A percentile compares a stretch with the other conserved stretches of the same genome.
Conservation (phyloP, 495 filamentous ascomycete species). For the Glarea lozoyensis region DNA sequence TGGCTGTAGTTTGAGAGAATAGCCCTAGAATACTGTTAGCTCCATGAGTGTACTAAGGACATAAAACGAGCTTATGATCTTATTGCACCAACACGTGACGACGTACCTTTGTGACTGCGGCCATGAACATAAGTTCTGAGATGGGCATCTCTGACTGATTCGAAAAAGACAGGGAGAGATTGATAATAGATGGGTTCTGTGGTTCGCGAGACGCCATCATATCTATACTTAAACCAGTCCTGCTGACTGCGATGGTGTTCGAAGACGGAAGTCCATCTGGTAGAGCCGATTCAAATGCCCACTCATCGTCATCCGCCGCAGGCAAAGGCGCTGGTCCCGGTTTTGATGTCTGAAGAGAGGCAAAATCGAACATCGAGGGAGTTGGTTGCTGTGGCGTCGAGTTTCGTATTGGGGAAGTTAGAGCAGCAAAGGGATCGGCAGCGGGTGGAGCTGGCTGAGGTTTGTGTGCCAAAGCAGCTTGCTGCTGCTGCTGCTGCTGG, state of each 20-base stretch:
- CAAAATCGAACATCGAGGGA: conserved; percentile 21
- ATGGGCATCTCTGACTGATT: conserved; percentile 66
- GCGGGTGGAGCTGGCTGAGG: conserved; percentile 30
- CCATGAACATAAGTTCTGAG: conserved; percentile 76
- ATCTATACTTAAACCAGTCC: conserved; percentile 42
- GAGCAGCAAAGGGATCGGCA: conserved; percentile 62
- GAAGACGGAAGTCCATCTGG: conserved; percentile 39
- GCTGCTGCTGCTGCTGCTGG: conserved; percentile 29
- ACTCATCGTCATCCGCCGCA: conserved; percentile 71
- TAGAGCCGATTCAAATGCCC: conserved; percentile 85
- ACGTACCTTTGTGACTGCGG: conserved; percentile 85
- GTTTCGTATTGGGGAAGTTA: conserved; percentile 42
- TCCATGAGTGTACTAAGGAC: background rate
- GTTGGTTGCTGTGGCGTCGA: conserved; percentile 29
- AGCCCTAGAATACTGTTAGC: conserved; percentile 45
- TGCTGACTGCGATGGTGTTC: conserved; percentile 37
- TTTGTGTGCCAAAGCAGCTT: conserved; percentile 28
- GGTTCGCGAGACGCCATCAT: conserved; percentile 32
- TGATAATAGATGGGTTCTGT: conserved; percentile 36
- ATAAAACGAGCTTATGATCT: background rate
- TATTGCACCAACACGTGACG: background rate
- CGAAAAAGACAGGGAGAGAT: conserved; percentile 62
- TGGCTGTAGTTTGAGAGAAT: conserved; percentile 69
- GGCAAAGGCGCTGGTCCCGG: conserved; percentile 26
- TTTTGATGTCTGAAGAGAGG: conserved; percentile 17